Base-by-base conservation (phyloP, 768 basidiomycete species). In the Vararia minispora region DNA sequence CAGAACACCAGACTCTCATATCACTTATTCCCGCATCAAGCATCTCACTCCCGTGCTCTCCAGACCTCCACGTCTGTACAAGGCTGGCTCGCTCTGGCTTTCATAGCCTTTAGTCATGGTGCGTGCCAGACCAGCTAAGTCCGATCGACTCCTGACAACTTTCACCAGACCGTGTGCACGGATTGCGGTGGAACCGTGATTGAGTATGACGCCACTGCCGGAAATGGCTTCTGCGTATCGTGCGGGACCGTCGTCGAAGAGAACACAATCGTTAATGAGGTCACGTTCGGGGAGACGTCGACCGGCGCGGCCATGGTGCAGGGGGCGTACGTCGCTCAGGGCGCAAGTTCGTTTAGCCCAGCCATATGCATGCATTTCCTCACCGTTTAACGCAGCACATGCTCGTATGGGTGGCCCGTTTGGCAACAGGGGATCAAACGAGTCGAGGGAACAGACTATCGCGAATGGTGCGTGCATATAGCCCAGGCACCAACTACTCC, bases 261-360 rank as follows among this genome's bases (percentile, higher is more conserved):
- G 59, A 91, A 89, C 52, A 76, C 82, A 2, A 90, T 98, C 43
- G 88, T 97, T 8, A 85, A 81, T 45, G 95, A 99, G 56, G 76
- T 99, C 39, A 77, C 79, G 1, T 99, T 99, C 49, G 89, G 90
- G n/a, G 95, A 99, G 66, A 84, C 85, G 4, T 73, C 82, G 9
- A 71, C 74, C 21, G 95, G 95, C 18, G 88, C 91, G 4, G 92
- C 94, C 1, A 87, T 97, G 68, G 92, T 95, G 2, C 85, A 92
- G 52, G 95, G 95, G 2, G 79, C 83, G 3, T 95, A 86, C 51
- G 89, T 99, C 10, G 86, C 74, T 0, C 82, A 87, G 51, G 86
- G 88, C 40, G 79, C 91, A 32, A 92, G 92, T 97, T 52, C 57
- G 85, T 74, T 11, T 12, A 42, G 28, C 14, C 44, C 16, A 45